A percentile compares a stretch with the other conserved stretches of the same genome.
Evolutionary conservation across 2,329 filamentous ascomycete genomes (phyloP).

Genomic region (Kalaharituber pfeilii): DNA sequence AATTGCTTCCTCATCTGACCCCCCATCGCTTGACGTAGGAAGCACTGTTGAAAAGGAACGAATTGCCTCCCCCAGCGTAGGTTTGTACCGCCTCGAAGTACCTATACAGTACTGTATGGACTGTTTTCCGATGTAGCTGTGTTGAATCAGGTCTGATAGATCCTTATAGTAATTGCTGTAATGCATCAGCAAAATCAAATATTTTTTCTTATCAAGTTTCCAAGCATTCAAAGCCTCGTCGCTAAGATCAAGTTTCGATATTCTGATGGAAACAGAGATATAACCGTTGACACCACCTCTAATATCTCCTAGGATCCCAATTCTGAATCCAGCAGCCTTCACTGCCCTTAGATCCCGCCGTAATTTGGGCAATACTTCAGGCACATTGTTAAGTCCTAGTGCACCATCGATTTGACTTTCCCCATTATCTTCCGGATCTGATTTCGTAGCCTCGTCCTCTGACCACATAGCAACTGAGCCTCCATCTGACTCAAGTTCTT

Average conservation of each 20-base stretch:
- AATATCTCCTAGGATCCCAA: slow-evolving; percentile 39
- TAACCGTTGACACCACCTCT: slow-evolving; percentile 33
- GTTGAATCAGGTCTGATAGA: slow-evolving; percentile 37
- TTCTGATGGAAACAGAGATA: slow-evolving; percentile 51
- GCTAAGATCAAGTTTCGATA: slow-evolving; percentile 53
- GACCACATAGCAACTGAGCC: slow-evolving; percentile 21
- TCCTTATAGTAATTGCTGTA: slow-evolving; percentile 45
- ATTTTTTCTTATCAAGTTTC: slow-evolving; percentile 48
- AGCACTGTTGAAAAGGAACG: slow-evolving; percentile 33
- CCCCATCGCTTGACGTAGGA: slow-evolving; percentile 5
- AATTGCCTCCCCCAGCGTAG: slow-evolving; percentile 39
- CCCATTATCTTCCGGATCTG: slow-evolving; percentile 4
- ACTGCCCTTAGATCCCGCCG: slow-evolving; percentile 43
- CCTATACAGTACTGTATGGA: slow-evolving; percentile 46
- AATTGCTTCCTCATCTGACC: slow-evolving; percentile 21
- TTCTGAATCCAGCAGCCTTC: slow-evolving; percentile 49
- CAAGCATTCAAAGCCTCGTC: slow-evolving; percentile 61
- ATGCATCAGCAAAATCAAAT: slow-evolving; percentile 55
- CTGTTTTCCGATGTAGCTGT: slow-evolving; percentile 27
- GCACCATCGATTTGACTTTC: slow-evolving; percentile 5
- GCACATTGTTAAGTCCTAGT: neutral
- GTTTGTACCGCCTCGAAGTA: slow-evolving; percentile 55
- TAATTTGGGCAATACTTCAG: slow-evolving; percentile 25
- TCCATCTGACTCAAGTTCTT: slow-evolving; percentile 22
- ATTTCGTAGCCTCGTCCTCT: slow-evolving; percentile 12